Percentiles rank a stretch among this genome's conserved stretches.
Evolutionary conservation across 2,329 filamentous ascomycete genomes (phyloP).

Genomic region (Aciculosporium take): DNA sequence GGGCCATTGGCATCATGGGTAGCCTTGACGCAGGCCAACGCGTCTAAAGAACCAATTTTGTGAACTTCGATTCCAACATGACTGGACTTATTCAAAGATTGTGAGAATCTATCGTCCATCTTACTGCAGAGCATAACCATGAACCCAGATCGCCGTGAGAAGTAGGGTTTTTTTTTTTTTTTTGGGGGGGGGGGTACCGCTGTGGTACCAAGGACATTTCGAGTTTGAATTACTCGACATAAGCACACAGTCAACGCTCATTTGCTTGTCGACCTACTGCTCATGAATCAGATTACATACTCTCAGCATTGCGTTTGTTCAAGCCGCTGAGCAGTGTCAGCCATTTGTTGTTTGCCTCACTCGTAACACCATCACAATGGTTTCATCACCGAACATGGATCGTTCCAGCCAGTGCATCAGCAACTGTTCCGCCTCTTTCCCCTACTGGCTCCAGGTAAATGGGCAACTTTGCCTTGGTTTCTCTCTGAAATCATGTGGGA

Average conservation of each 20-base stretch:
- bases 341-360: neutral
- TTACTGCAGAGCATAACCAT: neutral
- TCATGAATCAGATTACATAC: neutral
- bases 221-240: neutral
- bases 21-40: neutral
- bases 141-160: neutral
- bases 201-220: neutral
- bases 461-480: neutral
- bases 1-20: neutral
- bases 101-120: neutral
- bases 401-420: neutral
- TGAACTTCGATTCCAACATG: neutral
- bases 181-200: too few relatives aligned
- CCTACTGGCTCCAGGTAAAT: neutral
- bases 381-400: neutral
- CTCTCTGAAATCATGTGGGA: neutral
- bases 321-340: neutral
- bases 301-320: neutral
- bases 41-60: neutral
- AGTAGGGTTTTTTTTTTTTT: neutral
- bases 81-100: neutral
- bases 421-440: neutral
- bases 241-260: neutral
- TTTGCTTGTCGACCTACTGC: neutral
- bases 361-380: neutral